phyloP scores from a whole-genome alignment of 2,329 filamentous ascomycete species.

The Cyanodermella asteris region DNA sequence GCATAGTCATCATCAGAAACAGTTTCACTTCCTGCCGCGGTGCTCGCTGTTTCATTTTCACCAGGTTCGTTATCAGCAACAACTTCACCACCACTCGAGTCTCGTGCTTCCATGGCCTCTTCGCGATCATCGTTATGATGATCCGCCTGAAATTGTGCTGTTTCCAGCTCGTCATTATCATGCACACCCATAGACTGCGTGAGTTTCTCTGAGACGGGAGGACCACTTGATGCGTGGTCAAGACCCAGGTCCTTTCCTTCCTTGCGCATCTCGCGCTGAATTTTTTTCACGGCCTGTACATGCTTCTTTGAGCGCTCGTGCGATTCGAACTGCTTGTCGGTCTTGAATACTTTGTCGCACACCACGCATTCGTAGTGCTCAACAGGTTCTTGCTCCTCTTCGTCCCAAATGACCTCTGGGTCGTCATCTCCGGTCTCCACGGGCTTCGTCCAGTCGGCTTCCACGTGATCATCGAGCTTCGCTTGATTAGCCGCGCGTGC shows the following conservation, averaged over 20 bases:
- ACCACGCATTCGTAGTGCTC: constrained; percentile 41
- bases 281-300: constrained; percentile 57
- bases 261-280: constrained; percentile 62
- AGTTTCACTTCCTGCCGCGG: not conserved
- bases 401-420: constrained; percentile 22
- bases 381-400: constrained; percentile 28
- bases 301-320: constrained; percentile 98
- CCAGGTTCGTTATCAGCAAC: no score
- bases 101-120: not conserved
- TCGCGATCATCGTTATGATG: not conserved
- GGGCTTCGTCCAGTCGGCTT: constrained; percentile 45
- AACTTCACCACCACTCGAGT: not conserved
- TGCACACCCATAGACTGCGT: not conserved
- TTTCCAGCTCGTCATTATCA: not conserved
- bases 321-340: constrained; percentile 71
- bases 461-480: constrained; percentile 36
- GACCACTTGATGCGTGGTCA: not conserved
- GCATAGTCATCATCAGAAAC: constrained; percentile 13
- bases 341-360: constrained; percentile 54
- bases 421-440: constrained; percentile 28
- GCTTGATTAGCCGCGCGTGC: constrained; percentile 63
- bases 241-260: constrained; percentile 34
- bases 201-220: no score
- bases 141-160: not conserved
- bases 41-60: not conserved